Percentiles rank a stretch among this genome's conserved stretches.
Evolutionary conservation across 1,284 basidiomycete genomes (phyloP).

Genomic region (Crucibulum parvulum): DNA sequence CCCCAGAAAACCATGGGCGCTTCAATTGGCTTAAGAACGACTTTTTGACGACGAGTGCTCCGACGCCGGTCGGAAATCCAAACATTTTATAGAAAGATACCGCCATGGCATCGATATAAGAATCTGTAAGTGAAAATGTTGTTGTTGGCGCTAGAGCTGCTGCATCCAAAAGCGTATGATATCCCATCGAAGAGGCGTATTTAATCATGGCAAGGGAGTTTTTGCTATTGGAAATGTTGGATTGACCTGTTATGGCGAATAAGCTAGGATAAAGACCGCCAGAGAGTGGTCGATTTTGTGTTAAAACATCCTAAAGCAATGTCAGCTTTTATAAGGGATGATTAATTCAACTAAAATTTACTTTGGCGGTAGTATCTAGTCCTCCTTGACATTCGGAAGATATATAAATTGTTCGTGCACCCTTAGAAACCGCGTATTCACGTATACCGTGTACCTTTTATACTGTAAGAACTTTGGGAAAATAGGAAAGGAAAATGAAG

Average conservation of each 20-base stretch:
- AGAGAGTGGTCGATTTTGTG: slow-evolving; percentile 50
- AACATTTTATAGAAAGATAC: slow-evolving; percentile 92
- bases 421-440: slow-evolving; percentile 63
- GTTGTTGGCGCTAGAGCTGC: slow-evolving; percentile 82
- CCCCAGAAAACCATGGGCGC: slow-evolving; percentile 86
- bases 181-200: slow-evolving; percentile 72
- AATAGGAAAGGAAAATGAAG: neutral
- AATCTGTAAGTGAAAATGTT: slow-evolving; percentile 66
- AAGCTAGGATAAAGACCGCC: slow-evolving; percentile 56
- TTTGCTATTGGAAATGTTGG: slow-evolving; percentile 80
- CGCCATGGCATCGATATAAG: slow-evolving; percentile 80
- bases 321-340: slow-evolving; percentile 1
- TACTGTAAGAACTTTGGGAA: slow-evolving; percentile 5
- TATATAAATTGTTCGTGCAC: slow-evolving; percentile 68
- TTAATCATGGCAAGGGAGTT: slow-evolving; percentile 59
- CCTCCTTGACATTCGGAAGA: slow-evolving; percentile 68
- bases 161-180: slow-evolving; percentile 77
- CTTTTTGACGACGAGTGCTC: slow-evolving; percentile 79
- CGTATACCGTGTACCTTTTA: slow-evolving; percentile 75
- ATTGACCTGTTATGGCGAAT: slow-evolving; percentile 80
- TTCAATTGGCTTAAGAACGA: slow-evolving; percentile 64
- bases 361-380: slow-evolving; percentile 67
- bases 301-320: slow-evolving; percentile 46
- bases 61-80: slow-evolving; percentile 86
- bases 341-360: slow-evolving; percentile 33